Conservation (phyloP, 768 basidiomycete species). For the Coprinellus micaceus region DNA sequence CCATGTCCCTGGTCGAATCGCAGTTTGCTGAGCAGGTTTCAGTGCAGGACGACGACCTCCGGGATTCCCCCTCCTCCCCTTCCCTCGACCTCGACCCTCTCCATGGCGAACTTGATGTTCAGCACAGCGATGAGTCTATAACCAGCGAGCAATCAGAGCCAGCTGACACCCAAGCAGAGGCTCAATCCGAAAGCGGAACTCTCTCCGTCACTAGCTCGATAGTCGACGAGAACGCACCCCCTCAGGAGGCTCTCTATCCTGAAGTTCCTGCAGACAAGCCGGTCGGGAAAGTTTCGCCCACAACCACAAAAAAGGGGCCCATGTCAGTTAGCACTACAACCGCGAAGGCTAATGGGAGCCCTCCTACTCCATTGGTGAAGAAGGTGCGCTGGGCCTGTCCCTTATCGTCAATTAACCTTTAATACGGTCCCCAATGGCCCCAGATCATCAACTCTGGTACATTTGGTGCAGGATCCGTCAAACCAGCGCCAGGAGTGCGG, state of each 20-base stretch:
- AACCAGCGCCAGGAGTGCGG: slow-evolving; percentile 30
- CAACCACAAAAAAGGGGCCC: slow-evolving; percentile 29
- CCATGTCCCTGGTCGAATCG: slow-evolving; percentile 28
- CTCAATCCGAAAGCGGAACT: slow-evolving; percentile 12
- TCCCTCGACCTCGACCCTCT: slow-evolving; percentile 22
- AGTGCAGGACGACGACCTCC: slow-evolving; percentile 13
- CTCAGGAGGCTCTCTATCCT: slow-evolving; percentile 16
- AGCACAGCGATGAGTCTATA: slow-evolving; percentile 13
- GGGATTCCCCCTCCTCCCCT: slow-evolving; percentile 12
- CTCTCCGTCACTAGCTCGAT: slow-evolving; percentile 9
- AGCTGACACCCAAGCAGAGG: slow-evolving; percentile 20
- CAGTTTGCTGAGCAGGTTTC: slow-evolving; percentile 14
- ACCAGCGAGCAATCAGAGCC: slow-evolving; percentile 16
- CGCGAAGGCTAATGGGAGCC: slow-evolving; percentile 44
- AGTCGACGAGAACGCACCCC: slow-evolving; percentile 7
- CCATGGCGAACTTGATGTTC: slow-evolving; percentile 29
- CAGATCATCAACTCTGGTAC: slow-evolving; percentile 67
- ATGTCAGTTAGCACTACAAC: slow-evolving; percentile 37
- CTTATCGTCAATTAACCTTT: slow-evolving; percentile 11
- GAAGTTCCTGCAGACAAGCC: slow-evolving; percentile 20
- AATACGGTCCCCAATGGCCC: slow-evolving; percentile 1
- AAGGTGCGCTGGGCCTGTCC: slow-evolving; percentile 44
- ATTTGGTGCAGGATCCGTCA: slow-evolving; percentile 56
- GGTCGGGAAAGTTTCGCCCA: slow-evolving; percentile 22
- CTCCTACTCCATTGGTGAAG: slow-evolving; percentile 59